These are phyloP conservation scores for Conringia planisiliqua DNA, from an alignment of 345 rosid species.

Conservation along the genomic window DNA sequence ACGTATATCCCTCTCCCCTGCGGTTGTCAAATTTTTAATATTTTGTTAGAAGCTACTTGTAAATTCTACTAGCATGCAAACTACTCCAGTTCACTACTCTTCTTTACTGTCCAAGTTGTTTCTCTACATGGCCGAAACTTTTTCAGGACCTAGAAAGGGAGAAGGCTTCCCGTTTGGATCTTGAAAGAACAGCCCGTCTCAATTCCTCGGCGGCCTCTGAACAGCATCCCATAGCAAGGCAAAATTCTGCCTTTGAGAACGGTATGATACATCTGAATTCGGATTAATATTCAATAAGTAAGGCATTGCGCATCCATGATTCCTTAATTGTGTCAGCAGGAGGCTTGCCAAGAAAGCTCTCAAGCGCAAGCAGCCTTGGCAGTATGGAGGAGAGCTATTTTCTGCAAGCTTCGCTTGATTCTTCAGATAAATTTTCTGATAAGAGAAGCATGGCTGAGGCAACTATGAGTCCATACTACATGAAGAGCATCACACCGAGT, in stretches of 20 bases:
- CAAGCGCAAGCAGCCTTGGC: conserved; percentile 83
- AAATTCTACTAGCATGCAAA: conserved; percentile 9
- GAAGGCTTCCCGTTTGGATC: conserved; percentile 76
- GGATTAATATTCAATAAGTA: not conserved
- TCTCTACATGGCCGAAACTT: not conserved
- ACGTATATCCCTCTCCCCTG: not conserved
- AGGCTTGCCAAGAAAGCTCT: conserved; percentile 65
- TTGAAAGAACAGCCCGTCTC: conserved; percentile 65
- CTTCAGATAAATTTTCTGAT: conserved; percentile 71
- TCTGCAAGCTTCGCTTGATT: conserved; percentile 91
- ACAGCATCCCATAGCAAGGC: conserved; percentile 52
- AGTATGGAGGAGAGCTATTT: conserved; percentile 97
- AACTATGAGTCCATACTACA: conserved; percentile 69
- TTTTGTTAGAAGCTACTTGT: not conserved
- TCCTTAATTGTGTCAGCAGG: conserved; percentile 41
- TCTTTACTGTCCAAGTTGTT: not conserved
- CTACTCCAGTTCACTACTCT: not conserved
- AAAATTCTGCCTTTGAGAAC: conserved; percentile 59
- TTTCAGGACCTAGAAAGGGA: conserved; percentile 87
- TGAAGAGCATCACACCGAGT: conserved; percentile 95
- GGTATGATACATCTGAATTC: conserved; percentile 44
- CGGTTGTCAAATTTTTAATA: not conserved
- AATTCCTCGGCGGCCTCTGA: conserved; percentile 56
- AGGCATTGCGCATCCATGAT: conserved; percentile 11
- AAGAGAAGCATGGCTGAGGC: conserved; percentile 67